Evolutionary conservation across 2,329 filamentous ascomycete genomes (phyloP).

Genomic region (Raffaelea ambrosiae): DNA sequence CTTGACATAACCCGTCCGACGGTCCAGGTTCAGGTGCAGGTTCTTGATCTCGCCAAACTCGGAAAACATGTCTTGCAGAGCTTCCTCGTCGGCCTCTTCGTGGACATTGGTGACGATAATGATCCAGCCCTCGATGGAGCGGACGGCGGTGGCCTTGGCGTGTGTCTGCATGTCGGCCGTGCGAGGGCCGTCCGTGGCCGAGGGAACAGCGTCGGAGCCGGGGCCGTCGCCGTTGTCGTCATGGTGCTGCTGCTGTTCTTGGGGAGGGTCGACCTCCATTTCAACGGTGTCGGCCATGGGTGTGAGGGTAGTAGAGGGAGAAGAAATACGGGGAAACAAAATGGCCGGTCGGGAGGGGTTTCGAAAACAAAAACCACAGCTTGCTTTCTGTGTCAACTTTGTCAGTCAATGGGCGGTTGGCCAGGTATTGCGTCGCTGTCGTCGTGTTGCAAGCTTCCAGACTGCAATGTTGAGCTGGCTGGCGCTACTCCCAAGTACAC

Average conservation of each 20-base stretch:
- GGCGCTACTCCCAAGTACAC: too few species aligned
- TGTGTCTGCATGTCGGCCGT: conserved; percentile 59
- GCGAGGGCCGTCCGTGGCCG: conserved; percentile 4
- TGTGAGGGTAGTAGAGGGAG: neutral
- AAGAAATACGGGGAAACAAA: neutral
- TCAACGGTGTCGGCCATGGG: conserved; percentile 16
- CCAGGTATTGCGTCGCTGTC: too few species aligned
- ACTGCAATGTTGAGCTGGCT: too few species aligned
- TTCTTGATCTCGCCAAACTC: conserved; percentile 86
- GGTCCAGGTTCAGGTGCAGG: conserved; percentile 72
- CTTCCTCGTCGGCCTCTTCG: conserved; percentile 79
- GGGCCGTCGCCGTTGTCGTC: conserved; percentile 1
- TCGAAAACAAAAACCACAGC: too few species aligned
- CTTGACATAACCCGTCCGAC: conserved; percentile 81
- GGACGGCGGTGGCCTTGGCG: conserved; percentile 68
- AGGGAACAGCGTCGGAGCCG: neutral
- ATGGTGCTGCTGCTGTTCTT: too few species aligned
- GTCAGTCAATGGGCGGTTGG: too few species aligned
- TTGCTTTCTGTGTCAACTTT: too few species aligned
- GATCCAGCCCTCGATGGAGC: conserved; percentile 86
- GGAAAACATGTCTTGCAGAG: conserved; percentile 70
- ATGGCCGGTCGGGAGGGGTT: too few species aligned
- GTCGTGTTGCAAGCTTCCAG: too few species aligned
- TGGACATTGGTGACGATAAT: conserved; percentile 80
- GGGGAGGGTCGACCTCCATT: conserved; percentile 27